Conservation (phyloP, 768 basidiomycete species). For the Nidula microcarpa region DNA sequence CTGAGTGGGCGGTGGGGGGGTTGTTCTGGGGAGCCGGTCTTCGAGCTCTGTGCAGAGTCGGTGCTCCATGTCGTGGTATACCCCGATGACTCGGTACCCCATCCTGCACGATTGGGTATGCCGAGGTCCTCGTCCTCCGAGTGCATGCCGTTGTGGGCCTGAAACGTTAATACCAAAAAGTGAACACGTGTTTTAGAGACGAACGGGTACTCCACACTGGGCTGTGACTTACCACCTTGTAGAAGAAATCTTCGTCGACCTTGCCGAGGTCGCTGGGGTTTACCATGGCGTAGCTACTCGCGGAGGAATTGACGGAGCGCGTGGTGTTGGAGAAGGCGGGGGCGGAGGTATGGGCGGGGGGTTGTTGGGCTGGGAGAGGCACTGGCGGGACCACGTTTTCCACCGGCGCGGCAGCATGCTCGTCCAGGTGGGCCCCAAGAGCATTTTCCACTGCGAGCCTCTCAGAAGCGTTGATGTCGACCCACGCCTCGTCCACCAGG, state of each 20-base stretch:
- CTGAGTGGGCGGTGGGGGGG: neutral
- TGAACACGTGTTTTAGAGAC: too few relatives aligned
- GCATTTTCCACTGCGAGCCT: slow-evolving; percentile 26
- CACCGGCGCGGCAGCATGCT: slow-evolving; percentile 3
- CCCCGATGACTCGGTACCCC: slow-evolving; percentile 9
- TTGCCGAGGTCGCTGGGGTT: slow-evolving; percentile 37
- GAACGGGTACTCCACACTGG: slow-evolving; percentile 5
- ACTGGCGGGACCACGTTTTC: neutral
- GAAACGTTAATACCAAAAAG: too few relatives aligned
- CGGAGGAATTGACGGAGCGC: slow-evolving; percentile 29
- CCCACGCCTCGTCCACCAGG: slow-evolving; percentile 41
- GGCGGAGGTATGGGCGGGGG: slow-evolving; percentile 6
- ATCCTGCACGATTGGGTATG: slow-evolving; percentile 9
- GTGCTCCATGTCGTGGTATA: slow-evolving; percentile 4
- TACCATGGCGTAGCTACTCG: slow-evolving; percentile 40
- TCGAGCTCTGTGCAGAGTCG: slow-evolving; percentile 1
- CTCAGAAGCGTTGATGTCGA: slow-evolving; percentile 34
- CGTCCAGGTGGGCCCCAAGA: slow-evolving; percentile 32
- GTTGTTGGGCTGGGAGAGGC: slow-evolving; percentile 10
- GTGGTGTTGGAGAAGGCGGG: slow-evolving; percentile 18
- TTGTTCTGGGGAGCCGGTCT: slow-evolving; percentile 1
- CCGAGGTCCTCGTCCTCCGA: slow-evolving; percentile 8
- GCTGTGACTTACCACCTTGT: slow-evolving; percentile 20
- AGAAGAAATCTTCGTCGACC: slow-evolving; percentile 27
- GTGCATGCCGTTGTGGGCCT: neutral